A percentile compares a stretch with the other conserved stretches of the same genome.
Conservation (phyloP, 176 grass and related monocot species). For the Ensete ventricosum region DNA sequence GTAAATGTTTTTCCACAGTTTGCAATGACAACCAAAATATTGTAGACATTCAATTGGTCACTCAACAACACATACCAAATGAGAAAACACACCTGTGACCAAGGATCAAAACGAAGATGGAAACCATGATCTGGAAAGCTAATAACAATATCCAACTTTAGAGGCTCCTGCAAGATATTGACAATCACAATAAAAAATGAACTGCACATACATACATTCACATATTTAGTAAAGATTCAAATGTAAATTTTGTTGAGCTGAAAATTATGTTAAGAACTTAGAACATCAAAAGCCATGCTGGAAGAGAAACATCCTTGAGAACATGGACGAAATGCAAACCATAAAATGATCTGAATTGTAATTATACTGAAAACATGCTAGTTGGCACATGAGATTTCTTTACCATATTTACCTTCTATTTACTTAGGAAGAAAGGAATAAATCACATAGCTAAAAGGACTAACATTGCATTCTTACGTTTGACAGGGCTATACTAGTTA, state of each 20-base stretch:
- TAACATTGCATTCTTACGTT: not conserved
- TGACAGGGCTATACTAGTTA: not conserved
- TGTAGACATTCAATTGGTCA: not conserved
- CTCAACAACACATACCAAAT: not conserved
- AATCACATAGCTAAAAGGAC: not conserved
- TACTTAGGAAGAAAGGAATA: not conserved
- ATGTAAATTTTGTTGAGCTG: not conserved
- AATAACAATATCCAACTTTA: constrained; percentile 86
- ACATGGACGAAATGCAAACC: not conserved
- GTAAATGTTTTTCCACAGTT: not conserved
- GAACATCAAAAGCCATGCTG: not conserved
- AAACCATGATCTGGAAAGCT: constrained; percentile 96
- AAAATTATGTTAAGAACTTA: not conserved
- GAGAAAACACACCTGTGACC: constrained; percentile 62
- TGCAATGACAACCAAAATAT: not conserved
- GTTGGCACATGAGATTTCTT: not conserved
- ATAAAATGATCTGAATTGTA: not conserved
- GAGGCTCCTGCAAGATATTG: constrained; percentile 48
- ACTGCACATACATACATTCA: not conserved
- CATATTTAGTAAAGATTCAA: not conserved
- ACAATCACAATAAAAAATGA: not conserved
- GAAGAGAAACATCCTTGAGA: not conserved
- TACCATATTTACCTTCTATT: not conserved
- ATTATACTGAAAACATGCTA: not conserved
- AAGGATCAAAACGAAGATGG: constrained; percentile 86